phyloP scores from a whole-genome alignment of 805 yeast species.

The Lachancea waltii region DNA sequence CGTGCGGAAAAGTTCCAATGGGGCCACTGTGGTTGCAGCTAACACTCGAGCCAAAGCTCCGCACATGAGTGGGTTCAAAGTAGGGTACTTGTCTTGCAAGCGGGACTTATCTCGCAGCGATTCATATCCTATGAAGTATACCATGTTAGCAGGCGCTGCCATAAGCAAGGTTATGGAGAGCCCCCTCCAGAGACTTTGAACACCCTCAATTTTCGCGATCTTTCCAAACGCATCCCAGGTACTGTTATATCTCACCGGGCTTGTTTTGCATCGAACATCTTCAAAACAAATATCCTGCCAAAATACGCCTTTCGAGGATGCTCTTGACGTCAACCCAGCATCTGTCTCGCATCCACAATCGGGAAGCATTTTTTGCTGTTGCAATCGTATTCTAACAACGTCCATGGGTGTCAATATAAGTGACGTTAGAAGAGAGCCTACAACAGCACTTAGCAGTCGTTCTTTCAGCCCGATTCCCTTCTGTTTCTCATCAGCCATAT shows the following conservation, averaged over 20 bases:
- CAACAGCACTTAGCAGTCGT: constrained; percentile 71
- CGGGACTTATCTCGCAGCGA: constrained; percentile 72
- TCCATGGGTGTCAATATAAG: constrained; percentile 75
- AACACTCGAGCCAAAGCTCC: constrained; percentile 78
- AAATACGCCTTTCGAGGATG: constrained; percentile 20
- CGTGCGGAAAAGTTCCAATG: constrained; percentile 81
- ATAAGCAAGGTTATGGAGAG: constrained; percentile 72
- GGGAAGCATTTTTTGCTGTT: constrained; percentile 63
- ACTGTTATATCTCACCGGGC: constrained; percentile 42
- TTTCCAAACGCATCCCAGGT: constrained; percentile 67
- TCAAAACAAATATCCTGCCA: constrained; percentile 32
- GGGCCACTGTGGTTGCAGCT: constrained; percentile 82
- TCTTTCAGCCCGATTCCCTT: constrained; percentile 45
- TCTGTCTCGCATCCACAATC: constrained; percentile 33
- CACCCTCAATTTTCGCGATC: constrained; percentile 69
- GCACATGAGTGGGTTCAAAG: constrained; percentile 69
- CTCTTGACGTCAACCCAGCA: constrained; percentile 9
- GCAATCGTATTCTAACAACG: constrained; percentile 68
- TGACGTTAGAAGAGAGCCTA: constrained; percentile 69
- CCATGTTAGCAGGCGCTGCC: constrained; percentile 90
- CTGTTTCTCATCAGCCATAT: constrained; percentile 4
- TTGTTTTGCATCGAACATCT: constrained; percentile 27
- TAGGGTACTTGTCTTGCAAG: constrained; percentile 31
- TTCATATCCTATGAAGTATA: constrained; percentile 92
- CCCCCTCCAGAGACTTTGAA: constrained; percentile 80